Base-by-base conservation (phyloP, 2,329 filamentous ascomycete species). In the Apiospora malaysiana region DNA sequence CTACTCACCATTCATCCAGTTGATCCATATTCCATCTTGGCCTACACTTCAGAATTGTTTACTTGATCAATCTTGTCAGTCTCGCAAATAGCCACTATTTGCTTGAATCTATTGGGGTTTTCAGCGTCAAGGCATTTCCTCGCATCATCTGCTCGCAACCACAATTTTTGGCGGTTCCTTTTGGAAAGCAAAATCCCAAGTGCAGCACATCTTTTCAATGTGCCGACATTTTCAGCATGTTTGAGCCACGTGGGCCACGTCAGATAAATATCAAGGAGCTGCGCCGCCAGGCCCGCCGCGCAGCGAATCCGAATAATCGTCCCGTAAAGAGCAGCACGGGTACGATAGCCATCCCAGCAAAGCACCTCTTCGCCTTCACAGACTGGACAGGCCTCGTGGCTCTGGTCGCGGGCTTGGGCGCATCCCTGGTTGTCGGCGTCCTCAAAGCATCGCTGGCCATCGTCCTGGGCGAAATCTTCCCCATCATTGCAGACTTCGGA, bases 401-500 rank as follows among this genome's bases (percentile, higher is more conserved):
- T 4, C 79, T 95, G 0, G 66, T 83, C 14, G 76, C 85, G 1
- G 92, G 90, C 0, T 68, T 92, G 0, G 14, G 87, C 4, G 82
- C 89, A 1, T 88, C 93, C 0, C 78, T 89, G 4, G 75, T 88
- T 1, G 86, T 89, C 10, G 93, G 92, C 1, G 85, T 88, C 0
- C 83, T 91, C 16, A 88, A 90, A 69, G 92, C 93, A 0, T 82
- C 86, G 1, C 86, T 93, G 37, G 89, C 94, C 4, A 84, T 94
- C 40, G 80, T 97, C 1, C 88, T 95, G 0, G 95, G 95, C 16
- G 87, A 87, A 68, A 85, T 97, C 9, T 97, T 97, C 77, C 87
- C 92, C 42, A 82, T 89, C 5, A 91, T 97, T 71, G 87, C 92
- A 0, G 81, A 85, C 8, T 94, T 90, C 76, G 93, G 91, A 0